Evolutionary conservation across 192 early-diverging fungal species (phyloP).

Genomic region (Paraglomus brasilianum): DNA sequence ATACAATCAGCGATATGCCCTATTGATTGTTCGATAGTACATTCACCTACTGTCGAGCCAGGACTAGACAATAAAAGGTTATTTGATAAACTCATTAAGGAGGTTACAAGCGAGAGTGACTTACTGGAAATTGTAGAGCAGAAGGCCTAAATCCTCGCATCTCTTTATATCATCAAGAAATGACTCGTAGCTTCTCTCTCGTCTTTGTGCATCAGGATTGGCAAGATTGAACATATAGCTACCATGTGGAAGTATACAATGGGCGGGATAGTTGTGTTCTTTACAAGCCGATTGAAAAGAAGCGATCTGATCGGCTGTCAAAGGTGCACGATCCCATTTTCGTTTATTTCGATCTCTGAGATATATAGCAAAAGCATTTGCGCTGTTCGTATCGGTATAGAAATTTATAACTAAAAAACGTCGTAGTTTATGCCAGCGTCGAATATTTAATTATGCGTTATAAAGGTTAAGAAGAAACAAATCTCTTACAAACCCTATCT

Average conservation of each 20-base stretch:
- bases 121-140: conserved; percentile 56
- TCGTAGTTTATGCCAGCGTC: too few relatives aligned
- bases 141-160: conserved; percentile 50
- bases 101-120: too few relatives aligned
- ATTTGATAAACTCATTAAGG: too few relatives aligned
- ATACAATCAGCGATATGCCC: conserved; percentile 45
- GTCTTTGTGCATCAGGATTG: conserved; percentile 46
- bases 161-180: conserved; percentile 54
- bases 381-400: conserved; percentile 19
- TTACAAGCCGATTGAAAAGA: conserved; percentile 34
- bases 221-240: conserved; percentile 56
- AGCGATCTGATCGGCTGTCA: conserved; percentile 24
- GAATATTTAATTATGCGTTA: background rate
- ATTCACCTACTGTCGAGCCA: conserved; percentile 41
- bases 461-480: background rate
- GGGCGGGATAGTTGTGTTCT: conserved; percentile 29
- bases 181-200: conserved; percentile 41
- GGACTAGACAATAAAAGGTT: too few relatives aligned
- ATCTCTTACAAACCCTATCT: conserved; percentile 35
- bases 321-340: conserved; percentile 36
- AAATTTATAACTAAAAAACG: conserved; percentile 1
- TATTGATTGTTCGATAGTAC: conserved; percentile 40
- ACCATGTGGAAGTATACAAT: conserved; percentile 51
- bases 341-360: conserved; percentile 42
- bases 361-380: conserved; percentile 44